Percentiles rank a stretch among this genome's conserved stretches.
Conservation (phyloP, 2,329 filamentous ascomycete genomes). For the Aspergillus brunneoviolaceus region DNA sequence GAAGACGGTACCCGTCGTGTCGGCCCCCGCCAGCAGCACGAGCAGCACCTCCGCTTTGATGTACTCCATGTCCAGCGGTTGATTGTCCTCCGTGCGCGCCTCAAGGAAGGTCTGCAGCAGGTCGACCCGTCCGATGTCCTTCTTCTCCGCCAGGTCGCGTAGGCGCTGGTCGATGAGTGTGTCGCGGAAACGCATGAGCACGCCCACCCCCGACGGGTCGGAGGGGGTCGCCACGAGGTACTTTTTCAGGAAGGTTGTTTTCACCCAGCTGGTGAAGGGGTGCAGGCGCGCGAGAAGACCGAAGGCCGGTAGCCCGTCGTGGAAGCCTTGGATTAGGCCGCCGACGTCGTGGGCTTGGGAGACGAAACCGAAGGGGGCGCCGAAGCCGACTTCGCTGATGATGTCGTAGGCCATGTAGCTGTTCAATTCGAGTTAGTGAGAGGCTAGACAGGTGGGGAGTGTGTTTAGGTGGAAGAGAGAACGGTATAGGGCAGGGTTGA, state of each 20-base stretch:
- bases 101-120: constrained; percentile 54
- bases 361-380: constrained; percentile 57
- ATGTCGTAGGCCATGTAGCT: constrained; percentile 59
- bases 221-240: constrained; percentile 56
- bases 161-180: constrained; percentile 51
- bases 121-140: constrained; percentile 48
- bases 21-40: constrained; percentile 53
- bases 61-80: constrained; percentile 51
- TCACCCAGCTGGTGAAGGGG: constrained; percentile 57
- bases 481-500: not conserved
- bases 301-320: constrained; percentile 53
- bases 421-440: not conserved
- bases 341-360: constrained; percentile 53
- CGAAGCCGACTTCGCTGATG: constrained; percentile 58
- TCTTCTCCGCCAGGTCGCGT: constrained; percentile 49
- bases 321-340: constrained; percentile 56
- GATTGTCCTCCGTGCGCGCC: constrained; percentile 45
- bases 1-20: constrained; percentile 54
- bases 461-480: not conserved
- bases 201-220: constrained; percentile 56
- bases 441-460: not conserved
- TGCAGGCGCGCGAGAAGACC: constrained; percentile 54
- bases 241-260: constrained; percentile 53
- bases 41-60: constrained; percentile 56
- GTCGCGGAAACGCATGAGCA: constrained; percentile 59